Base-by-base conservation (phyloP, 2,329 filamentous ascomycete species). In the Rutstroemia sp. region DNA sequence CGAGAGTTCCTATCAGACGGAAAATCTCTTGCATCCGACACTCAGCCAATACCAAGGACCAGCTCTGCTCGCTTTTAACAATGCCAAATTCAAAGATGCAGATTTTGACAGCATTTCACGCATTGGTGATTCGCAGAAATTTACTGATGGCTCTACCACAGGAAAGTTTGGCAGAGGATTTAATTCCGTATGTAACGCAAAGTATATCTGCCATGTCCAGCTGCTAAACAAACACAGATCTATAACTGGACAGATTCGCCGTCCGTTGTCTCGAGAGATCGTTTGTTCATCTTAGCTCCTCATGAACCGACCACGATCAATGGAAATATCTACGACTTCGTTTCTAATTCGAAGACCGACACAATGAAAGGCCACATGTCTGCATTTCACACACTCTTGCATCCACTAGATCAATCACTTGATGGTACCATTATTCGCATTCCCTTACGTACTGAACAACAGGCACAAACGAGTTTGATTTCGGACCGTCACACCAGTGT, bases 161-260 rank as follows among this genome's bases (percentile, higher is more conserved):
- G 70, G 70, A 7, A 69, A 68, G 44, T 72, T 71, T 63, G 70
- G 70, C 2, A 63, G 68, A 46, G 70, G 70, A 1, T 71, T 72
- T 44, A 71, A 70, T 54, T 69, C 69, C 17, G 69, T 71, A 23
- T 23, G 14, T 37, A 2, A 19, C 10, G 3, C 10, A 39, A 37
- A 16, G 4, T 3, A n/a, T 7, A 6, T 39, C 16, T 19, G 57
- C 14, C 34, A 25, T 41, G 7, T 50, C 49, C 46, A 17, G 51
- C 61, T 48, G 60, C 48, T 48, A n/a, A 54, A 34, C 12, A 6
- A 9, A 17, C 37, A 7, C 21, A 68, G 64, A 63, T 68, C 1
- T 72, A 71, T 47, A 71, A 72, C 51, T 72, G 67, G 67, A 71
- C 70, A 0, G 70, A 72, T 57, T 68, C 65, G 5, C 70, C 70